Base-by-base conservation (phyloP, 1,284 basidiomycete genomes). In the Singerocomus inundabilis region DNA sequence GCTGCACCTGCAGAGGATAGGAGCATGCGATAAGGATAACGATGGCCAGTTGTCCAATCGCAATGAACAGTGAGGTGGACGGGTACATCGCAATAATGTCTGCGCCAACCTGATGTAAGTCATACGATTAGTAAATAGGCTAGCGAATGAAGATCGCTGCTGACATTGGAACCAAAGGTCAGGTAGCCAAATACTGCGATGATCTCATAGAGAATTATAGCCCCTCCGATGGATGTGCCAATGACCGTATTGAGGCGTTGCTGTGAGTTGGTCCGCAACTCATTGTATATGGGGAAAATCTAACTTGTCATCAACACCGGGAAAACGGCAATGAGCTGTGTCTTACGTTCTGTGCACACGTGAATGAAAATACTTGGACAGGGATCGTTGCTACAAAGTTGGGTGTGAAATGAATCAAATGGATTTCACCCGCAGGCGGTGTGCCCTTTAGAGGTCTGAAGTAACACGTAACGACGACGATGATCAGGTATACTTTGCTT, bases 71-170 rank as follows among this genome's bases (percentile, higher is more conserved):
- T 33, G 93, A 93, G 1, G 90, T 91, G n/a, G 91, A 84, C 2
- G 94, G 93, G 63, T 97, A 98, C 91, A 93, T 94, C 15, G 91
- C 89, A 59, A 98, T 91, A 59, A 98, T 89, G 71, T 98, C 96
- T 31, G 88, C 82, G 36, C 88, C 85, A 55, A 98, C 92, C 85
- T 89, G 54, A 49, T 15, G 18, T 32, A 31, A 9, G 13, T 15
- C 9, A 24, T 21, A 29, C 9, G 4, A 26, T 61, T 8, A 67
- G 44, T 37, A 18, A 44, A 41, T 21, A 38, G 1, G 9, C 7
- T 13, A 15, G 7, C n/a, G 11, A 8, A 49, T 46, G n/a, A 3
- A 16, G 11, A 34, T 26, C 34, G 6, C 21, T 16, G 25, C 72
- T 44, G 44, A 85, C 87, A 61, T 85, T 87, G 40, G 85, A 85